These are phyloP conservation scores for Cochlearia excelsa DNA, from an alignment of 345 rosid genomes.

Conservation along the genomic window DNA sequence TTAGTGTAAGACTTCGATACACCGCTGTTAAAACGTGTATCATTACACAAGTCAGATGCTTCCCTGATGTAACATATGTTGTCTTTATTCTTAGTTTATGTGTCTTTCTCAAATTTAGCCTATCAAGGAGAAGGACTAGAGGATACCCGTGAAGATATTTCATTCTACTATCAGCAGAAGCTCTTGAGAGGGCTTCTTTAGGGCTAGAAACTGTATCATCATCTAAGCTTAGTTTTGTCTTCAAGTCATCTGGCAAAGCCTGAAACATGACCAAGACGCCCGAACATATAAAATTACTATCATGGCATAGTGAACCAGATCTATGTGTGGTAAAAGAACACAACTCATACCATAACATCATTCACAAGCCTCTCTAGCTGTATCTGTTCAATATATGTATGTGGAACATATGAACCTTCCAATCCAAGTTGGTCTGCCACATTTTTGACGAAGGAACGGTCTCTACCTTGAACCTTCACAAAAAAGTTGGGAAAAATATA, in stretches of 20 bases:
- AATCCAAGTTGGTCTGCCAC: slow-evolving; percentile 77
- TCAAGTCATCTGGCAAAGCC: slow-evolving; percentile 96
- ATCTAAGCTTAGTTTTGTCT: slow-evolving; percentile 86
- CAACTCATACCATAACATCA: slow-evolving; percentile 83
- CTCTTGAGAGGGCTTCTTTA: slow-evolving; percentile 95
- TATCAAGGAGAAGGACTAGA: slow-evolving; percentile 21
- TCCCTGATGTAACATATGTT: slow-evolving; percentile 19
- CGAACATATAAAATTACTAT: slow-evolving; percentile 30
- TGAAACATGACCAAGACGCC: slow-evolving; percentile 40
- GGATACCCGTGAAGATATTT: slow-evolving; percentile 89
- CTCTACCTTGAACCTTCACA: slow-evolving; percentile 92
- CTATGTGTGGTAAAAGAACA: slow-evolving; percentile 9
- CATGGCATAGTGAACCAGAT: slow-evolving; percentile 16
- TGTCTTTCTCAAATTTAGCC: slow-evolving; percentile 2
- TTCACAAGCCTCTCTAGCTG: slow-evolving; percentile 96
- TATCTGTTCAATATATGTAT: slow-evolving; percentile 94
- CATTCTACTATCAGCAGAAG: slow-evolving; percentile 86
- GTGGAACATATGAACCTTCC: slow-evolving; percentile 88
- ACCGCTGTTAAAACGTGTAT: slow-evolving; percentile 41
- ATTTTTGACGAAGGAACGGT: slow-evolving; percentile 62
- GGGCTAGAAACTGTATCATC: slow-evolving; percentile 89
- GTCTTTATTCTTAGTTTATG: slow-evolving; percentile 20
- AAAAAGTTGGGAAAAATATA: slow-evolving; percentile 4
- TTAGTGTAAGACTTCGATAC: slow-evolving; percentile 66
- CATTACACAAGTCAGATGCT: slow-evolving; percentile 25